A percentile compares a stretch with the other conserved stretches of the same genome.
Evolutionary conservation across 2,329 filamentous ascomycete genomes (phyloP).

Genomic region (Nigrospora sphaerica): DNA sequence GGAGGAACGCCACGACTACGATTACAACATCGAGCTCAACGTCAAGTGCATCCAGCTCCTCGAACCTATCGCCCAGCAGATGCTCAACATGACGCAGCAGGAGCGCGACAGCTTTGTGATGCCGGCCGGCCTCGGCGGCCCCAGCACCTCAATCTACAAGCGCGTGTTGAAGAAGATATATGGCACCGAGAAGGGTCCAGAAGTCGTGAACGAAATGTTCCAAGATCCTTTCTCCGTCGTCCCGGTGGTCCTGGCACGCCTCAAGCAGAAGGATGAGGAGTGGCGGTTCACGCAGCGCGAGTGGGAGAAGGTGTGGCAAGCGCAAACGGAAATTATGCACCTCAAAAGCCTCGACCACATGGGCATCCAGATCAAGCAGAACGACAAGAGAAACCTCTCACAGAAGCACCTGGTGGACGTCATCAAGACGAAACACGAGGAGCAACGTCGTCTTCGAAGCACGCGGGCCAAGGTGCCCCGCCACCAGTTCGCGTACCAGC

Average conservation of each 20-base stretch:
- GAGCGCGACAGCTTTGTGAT: slow-evolving; percentile 73
- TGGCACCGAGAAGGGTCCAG: slow-evolving; percentile 71
- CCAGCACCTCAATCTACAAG: slow-evolving; percentile 95
- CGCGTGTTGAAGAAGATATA: slow-evolving; percentile 98
- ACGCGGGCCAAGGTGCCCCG: slow-evolving; percentile 54
- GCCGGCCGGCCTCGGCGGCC: slow-evolving; percentile 77
- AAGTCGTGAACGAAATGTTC: slow-evolving; percentile 85
- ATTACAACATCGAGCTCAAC: slow-evolving; percentile 96
- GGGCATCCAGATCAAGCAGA: slow-evolving; percentile 80
- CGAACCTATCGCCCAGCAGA: slow-evolving; percentile 87
- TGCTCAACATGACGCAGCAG: slow-evolving; percentile 68
- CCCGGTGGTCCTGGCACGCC: slow-evolving; percentile 76
- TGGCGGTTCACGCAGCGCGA: slow-evolving; percentile 96
- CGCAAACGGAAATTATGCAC: slow-evolving; percentile 90
- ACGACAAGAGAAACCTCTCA: slow-evolving; percentile 86
- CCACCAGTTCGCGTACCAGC: slow-evolving; percentile 70
- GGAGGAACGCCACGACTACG: slow-evolving; percentile 96
- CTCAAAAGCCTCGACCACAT: slow-evolving; percentile 96
- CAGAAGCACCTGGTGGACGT: slow-evolving; percentile 85
- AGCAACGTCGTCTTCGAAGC: slow-evolving; percentile 68
- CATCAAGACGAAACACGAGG: slow-evolving; percentile 88
- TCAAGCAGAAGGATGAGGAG: slow-evolving; percentile 95
- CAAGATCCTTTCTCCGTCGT: slow-evolving; percentile 77
- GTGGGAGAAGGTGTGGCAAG: slow-evolving; percentile 98
- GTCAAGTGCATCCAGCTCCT: slow-evolving; percentile 92